These are phyloP conservation scores for Fusarium falciforme DNA, from an alignment of 2,329 filamentous ascomycete species.

Conservation along the genomic window DNA sequence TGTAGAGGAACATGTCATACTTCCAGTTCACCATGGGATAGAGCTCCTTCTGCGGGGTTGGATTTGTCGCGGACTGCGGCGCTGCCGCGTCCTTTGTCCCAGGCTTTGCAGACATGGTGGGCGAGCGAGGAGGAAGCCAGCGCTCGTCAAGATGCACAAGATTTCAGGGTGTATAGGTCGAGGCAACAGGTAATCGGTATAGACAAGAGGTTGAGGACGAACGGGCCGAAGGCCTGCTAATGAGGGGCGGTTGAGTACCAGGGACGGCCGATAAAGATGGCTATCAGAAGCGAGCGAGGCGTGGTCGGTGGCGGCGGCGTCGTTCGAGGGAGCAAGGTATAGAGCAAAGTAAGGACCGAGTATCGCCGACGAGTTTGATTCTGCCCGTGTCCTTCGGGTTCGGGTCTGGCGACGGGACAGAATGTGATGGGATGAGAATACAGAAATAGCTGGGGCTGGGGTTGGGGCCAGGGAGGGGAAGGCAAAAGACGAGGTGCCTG, in stretches of 20 bases:
- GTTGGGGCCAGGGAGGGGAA: slow-evolving; percentile 31
- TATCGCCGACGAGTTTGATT: slow-evolving; percentile 4
- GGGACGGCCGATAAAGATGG: not conserved
- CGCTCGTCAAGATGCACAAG: slow-evolving; percentile 11
- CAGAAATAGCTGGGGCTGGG: slow-evolving; percentile 36
- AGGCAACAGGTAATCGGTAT: slow-evolving; percentile 8
- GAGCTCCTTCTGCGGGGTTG: slow-evolving; percentile 61
- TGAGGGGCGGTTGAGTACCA: slow-evolving; percentile 22
- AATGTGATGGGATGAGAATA: slow-evolving; percentile 13
- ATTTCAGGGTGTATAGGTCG: not conserved
- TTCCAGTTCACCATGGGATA: slow-evolving; percentile 79
- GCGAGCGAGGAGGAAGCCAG: slow-evolving; percentile 15
- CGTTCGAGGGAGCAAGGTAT: slow-evolving; percentile 3
- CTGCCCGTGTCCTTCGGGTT: slow-evolving; percentile 6
- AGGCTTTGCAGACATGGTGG: slow-evolving; percentile 37
- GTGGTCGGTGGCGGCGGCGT: not conserved
- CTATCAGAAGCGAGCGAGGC: slow-evolving; percentile 1
- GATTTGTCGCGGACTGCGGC: slow-evolving; percentile 39
- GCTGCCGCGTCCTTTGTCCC: slow-evolving; percentile 40
- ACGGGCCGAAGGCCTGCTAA: slow-evolving; percentile 8
- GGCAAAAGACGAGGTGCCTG: slow-evolving; percentile 22
- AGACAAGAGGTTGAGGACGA: slow-evolving; percentile 21
- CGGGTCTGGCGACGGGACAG: not conserved
- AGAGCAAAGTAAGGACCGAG: slow-evolving; percentile 11
- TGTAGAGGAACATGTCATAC: slow-evolving; percentile 83